Evolutionary conservation across 169 alveolate genomes (phyloP), one percentile per base, ranked within the genome.

Genomic region (Plasmodium ovale): DNA sequence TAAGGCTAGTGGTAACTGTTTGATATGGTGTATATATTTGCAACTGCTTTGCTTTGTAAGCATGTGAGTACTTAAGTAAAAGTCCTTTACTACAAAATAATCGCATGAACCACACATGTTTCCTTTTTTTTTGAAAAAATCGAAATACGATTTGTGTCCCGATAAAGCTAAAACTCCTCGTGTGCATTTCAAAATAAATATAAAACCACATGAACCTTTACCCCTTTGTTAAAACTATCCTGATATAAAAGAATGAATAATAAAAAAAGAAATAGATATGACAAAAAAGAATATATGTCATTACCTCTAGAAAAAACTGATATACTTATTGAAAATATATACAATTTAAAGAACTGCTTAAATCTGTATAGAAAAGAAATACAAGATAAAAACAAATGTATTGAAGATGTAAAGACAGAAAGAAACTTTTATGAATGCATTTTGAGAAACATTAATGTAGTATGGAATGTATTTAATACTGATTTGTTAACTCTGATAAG

Each of bases 281-380:
- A 54, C 16, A 65, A 79, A 7, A 31, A 69, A 23, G 69, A 79
- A 39, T 62, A 39, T 19, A 58, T 51, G 59, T 21, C 89, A 49
- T 79, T 79, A 68, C 89, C 89, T 2, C 47, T 79, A 21, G 89
- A 79, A 64, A 79, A 79, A 21, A 56, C 89, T n/a, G 89, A 79
- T 0, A 39, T 79, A 27, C 54, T 79, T 0, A 79, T 79, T 35
- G 89, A 79, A 62, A 64, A 64, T 51, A 64, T 79, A 16, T 47
- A 79, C 23, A 79, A 79, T 49, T 54, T 79, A 54, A 79, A 39
- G 5, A 64, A 62, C 23, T 65, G 82, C 31, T 49, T 79, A 65
- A 39, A 54, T 79, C n/a, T 64, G 47, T 79, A 79, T 64, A 64
- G 89, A 16, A 64, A 65, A 54, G 89, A 79, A 53, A 6, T 79